A percentile compares a stretch with the other conserved stretches of the same genome.
Conservation (phyloP, 768 basidiomycete species). For the Russula ochroleuca region DNA sequence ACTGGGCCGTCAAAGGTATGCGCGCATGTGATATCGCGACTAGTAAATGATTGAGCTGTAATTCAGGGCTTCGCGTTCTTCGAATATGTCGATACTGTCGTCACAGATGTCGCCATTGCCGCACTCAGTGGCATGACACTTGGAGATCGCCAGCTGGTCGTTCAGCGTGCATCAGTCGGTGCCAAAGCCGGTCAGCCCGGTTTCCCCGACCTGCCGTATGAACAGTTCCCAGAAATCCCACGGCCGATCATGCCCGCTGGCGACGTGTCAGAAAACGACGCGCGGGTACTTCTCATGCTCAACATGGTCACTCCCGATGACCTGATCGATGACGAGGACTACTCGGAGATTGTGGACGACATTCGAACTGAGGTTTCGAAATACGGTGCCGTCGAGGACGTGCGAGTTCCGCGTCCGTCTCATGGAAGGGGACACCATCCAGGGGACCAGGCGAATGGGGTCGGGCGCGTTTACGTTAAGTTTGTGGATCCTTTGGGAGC, state of each 20-base stretch:
- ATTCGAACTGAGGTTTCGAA: conserved; percentile 84
- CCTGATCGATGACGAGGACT: conserved; percentile 84
- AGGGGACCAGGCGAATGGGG: conserved; percentile 81
- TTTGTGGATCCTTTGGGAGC: conserved; percentile 63
- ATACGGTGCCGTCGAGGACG: conserved; percentile 77
- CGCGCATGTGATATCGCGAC: not conserved
- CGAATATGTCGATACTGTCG: conserved; percentile 85
- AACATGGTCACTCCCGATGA: conserved; percentile 99
- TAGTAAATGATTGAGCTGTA: not conserved
- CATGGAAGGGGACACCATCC: conserved; percentile 33
- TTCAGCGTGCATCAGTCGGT: conserved; percentile 94
- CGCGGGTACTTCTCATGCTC: conserved; percentile 90
- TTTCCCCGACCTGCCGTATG: conserved; percentile 64
- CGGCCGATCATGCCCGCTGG: conserved; percentile 86
- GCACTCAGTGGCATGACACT: conserved; percentile 97
- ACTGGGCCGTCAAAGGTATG: conserved; percentile 83
- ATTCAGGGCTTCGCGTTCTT: conserved; percentile 96
- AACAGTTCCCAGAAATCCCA: conserved; percentile 78
- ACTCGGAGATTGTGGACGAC: conserved; percentile 91
- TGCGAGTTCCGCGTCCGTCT: conserved; percentile 83
- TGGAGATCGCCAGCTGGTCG: conserved; percentile 91
- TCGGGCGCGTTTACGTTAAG: conserved; percentile 95
- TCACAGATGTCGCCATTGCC: conserved; percentile 95
- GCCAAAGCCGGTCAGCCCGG: conserved; percentile 72
- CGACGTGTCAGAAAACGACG: conserved; percentile 48